Evolutionary conservation across 495 filamentous ascomycete species (phyloP).

Genomic region (Tuber brumale): DNA sequence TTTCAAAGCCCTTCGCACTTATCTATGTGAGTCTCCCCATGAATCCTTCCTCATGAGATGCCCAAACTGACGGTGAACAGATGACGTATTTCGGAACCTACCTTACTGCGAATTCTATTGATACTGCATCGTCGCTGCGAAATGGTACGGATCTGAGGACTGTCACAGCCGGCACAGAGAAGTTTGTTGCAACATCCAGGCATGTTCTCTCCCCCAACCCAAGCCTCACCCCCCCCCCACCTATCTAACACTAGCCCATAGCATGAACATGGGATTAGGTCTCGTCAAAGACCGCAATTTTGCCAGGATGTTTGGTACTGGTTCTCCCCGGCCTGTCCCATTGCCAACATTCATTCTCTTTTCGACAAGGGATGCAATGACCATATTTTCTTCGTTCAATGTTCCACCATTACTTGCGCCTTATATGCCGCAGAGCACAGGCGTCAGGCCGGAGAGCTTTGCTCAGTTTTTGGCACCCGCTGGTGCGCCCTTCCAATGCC

Average conservation of each 20-base stretch:
- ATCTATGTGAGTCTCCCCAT: conserved; percentile 52
- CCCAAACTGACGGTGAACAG: conserved; percentile 7
- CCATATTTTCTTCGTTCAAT: conserved; percentile 92
- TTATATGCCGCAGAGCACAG: conserved; percentile 42
- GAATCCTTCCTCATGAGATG: background rate
- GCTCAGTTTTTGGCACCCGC: conserved; percentile 35
- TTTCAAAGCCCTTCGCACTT: conserved; percentile 74
- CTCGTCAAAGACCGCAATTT: conserved; percentile 90
- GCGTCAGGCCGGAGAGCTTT: conserved; percentile 32
- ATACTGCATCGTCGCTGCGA: conserved; percentile 59
- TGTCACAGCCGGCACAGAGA: conserved; percentile 66
- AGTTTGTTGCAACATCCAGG: conserved; percentile 69
- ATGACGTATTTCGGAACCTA: conserved; percentile 87
- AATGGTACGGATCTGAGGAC: conserved; percentile 37
- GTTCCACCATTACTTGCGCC: conserved; percentile 72
- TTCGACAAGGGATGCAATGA: conserved; percentile 75
- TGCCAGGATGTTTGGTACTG: conserved; percentile 70
- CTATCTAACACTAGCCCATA: conserved; percentile 36
- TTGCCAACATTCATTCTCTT: conserved; percentile 69
- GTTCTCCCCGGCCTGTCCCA: conserved; percentile 51
- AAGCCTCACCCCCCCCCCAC: background rate
- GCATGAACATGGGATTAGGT: conserved; percentile 84
- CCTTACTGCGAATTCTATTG: conserved; percentile 78
- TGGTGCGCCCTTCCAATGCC: background rate
- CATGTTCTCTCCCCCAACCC: background rate